Evolutionary conservation across 108 stramenopile species (phyloP).

Genomic region (Asterionellopsis glacialis): DNA sequence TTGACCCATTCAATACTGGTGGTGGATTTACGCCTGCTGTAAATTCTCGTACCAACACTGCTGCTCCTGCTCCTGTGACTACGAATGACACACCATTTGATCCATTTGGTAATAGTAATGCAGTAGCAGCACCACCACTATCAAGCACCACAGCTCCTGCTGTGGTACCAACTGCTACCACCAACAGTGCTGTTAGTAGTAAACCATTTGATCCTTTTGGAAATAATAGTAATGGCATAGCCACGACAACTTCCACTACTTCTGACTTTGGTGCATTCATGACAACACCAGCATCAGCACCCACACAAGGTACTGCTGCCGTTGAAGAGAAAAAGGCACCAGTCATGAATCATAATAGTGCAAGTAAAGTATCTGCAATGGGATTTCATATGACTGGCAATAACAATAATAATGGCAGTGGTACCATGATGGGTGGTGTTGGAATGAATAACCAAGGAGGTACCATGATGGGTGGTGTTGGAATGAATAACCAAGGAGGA

Average conservation of each 20-base stretch:
- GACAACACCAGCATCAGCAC: no score
- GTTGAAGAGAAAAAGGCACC: no score
- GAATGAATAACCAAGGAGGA: no score
- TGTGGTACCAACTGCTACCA: conserved; percentile 3
- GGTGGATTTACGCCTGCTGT: conserved; percentile 5
- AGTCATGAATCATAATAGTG: no score
- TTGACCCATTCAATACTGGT: conserved; percentile 25
- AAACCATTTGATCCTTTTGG: conserved; percentile 21
- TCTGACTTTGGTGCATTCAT: no score
- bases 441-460: no score
- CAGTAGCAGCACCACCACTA: not conserved
- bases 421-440: not conserved
- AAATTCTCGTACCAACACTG: conserved; percentile 6
- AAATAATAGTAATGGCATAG: conserved; percentile 13
- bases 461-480: not conserved
- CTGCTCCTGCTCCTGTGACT: conserved; percentile 6
- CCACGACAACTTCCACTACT: no score
- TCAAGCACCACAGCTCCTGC: no score
- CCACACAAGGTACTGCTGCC: no score
- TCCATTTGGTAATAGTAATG: conserved; percentile 17
- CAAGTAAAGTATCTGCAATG: no score
- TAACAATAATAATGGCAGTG: conserved; percentile 5
- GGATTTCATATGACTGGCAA: no score
- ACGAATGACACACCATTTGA: conserved; percentile 11
- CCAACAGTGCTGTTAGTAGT: conserved; percentile 7